Evolutionary conservation across 345 rosid species (phyloP), one percentile per base, ranked within the genome.

Genomic region (Citrus hindsii): DNA sequence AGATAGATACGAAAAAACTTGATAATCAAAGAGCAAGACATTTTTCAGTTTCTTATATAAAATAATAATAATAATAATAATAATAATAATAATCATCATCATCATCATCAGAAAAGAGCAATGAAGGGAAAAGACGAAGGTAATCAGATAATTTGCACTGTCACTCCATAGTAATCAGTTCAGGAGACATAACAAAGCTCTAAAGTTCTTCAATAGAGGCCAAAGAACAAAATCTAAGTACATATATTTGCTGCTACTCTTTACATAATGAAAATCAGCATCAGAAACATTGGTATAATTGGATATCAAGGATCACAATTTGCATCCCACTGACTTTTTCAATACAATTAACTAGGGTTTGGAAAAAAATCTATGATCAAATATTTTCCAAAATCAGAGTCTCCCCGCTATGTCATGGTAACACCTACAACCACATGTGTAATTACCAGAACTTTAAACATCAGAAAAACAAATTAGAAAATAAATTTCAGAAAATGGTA

Each of bases 91-190:
- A 0, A 9, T 9, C 9, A 1, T 38, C 9, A 8, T 38, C 10
- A 38, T 38, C 12, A 8, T 7, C 42, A 8, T 7, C 10, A 8
- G 2, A 0, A 40, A 55, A 33, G 68, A 55, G 28, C n/a, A 37
- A n/a, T n/a, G 21, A 67, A 73, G 77, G 28, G 30, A 80, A 75
- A 69, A 33, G 22, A 53, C 28, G n/a, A 72, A 72, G 35, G 32
- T 27, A 30, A 73, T 37, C n/a, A 51, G 58, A 53, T 53, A 53
- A 53, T 18, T 53, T 53, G 22, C 58, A 53, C 58, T 2, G 1
- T 46, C 7, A 53, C 22, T 65, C 46, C 35, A 19, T 16, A 33
- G 10, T n/a, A 16, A 38, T 59, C n/a, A 25, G 24, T 56, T 71
- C 25, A 51, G 59, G 13, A 70, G 35, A 71, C 21, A 71, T 71